Percentiles rank a stretch among this genome's conserved stretches.
These are phyloP conservation scores for Cladosporium phlei DNA, from an alignment of 2,329 filamentous ascomycete genomes.

Conservation along the genomic window DNA sequence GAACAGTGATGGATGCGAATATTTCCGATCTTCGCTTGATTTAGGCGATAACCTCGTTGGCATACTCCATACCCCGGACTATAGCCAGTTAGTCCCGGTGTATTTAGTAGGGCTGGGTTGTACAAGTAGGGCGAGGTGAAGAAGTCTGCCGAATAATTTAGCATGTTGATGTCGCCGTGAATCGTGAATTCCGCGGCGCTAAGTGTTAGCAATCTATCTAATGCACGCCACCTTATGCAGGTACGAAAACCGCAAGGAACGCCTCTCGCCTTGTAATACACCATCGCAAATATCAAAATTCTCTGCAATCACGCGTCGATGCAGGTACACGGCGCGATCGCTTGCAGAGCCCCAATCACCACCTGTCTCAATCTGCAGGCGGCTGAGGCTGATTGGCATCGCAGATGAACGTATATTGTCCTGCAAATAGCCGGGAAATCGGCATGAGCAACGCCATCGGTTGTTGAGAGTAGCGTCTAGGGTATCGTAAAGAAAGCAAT, in stretches of 20 bases:
- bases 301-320: neutral
- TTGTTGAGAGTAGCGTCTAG: neutral
- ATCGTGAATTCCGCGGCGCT: constrained; percentile 9
- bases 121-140: neutral
- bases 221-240: constrained; percentile 7
- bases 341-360: neutral
- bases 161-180: no score
- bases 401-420: neutral
- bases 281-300: no score
- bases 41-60: no score
- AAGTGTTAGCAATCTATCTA: constrained; percentile 3
- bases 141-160: neutral
- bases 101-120: no score
- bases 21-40: no score
- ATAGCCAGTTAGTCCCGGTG: no score
- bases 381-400: neutral
- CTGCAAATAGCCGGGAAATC: constrained; percentile 7
- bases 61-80: no score
- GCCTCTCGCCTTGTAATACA: no score
- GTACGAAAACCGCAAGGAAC: neutral
- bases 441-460: neutral
- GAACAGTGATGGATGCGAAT: no score
- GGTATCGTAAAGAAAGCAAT: neutral
- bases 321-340: neutral
- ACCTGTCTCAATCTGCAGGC: neutral